phyloP scores from a whole-genome alignment of 2,329 filamentous ascomycete genomes.

The Aspergillus neotritici region DNA sequence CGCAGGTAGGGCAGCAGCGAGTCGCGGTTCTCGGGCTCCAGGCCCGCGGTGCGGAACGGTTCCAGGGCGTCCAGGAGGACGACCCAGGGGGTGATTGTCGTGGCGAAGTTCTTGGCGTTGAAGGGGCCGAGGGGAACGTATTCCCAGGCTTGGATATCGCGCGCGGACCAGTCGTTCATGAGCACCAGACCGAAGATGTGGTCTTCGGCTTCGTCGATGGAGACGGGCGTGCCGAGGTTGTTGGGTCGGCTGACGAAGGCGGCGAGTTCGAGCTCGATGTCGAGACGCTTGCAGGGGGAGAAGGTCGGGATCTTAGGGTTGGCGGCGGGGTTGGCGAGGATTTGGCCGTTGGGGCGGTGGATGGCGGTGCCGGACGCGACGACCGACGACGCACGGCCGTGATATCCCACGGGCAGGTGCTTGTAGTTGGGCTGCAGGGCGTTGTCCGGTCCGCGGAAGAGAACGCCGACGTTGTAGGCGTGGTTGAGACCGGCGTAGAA shows the following conservation, averaged over 20 bases:
- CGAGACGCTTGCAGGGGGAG: slow-evolving; percentile 60
- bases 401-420: slow-evolving; percentile 75
- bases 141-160: slow-evolving; percentile 80
- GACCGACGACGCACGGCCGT: slow-evolving; percentile 69
- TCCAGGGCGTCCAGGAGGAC: slow-evolving; percentile 71
- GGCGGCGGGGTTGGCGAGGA: slow-evolving; percentile 58
- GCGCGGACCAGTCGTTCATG: slow-evolving; percentile 82
- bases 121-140: slow-evolving; percentile 78
- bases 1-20: slow-evolving; percentile 58
- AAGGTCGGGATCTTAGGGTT: slow-evolving; percentile 60
- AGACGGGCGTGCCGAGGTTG: slow-evolving; percentile 58
- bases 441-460: slow-evolving; percentile 67
- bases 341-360: slow-evolving; percentile 68
- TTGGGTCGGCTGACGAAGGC: slow-evolving; percentile 66
- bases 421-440: slow-evolving; percentile 77
- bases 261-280: slow-evolving; percentile 76
- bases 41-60: slow-evolving; percentile 54
- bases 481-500: slow-evolving; percentile 79
- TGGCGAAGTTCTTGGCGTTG: slow-evolving; percentile 77
- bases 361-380: slow-evolving; percentile 70
- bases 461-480: slow-evolving; percentile 64
- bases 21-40: slow-evolving; percentile 49
- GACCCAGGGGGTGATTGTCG: slow-evolving; percentile 72
- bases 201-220: slow-evolving; percentile 60
- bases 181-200: slow-evolving; percentile 74